These are phyloP conservation scores for Salix brachista DNA, from an alignment of 345 rosid species.

Conservation along the genomic window DNA sequence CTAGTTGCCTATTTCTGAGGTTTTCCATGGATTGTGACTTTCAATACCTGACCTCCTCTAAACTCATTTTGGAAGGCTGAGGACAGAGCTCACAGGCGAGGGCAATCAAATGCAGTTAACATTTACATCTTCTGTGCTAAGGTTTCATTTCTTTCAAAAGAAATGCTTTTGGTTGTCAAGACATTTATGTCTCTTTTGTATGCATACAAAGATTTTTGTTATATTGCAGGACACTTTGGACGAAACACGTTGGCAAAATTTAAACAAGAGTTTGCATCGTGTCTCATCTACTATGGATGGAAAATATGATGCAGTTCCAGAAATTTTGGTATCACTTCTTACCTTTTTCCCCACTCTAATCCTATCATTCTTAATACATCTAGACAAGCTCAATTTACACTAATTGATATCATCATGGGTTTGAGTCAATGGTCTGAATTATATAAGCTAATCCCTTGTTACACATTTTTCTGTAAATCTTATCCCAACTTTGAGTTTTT, in stretches of 20 bases:
- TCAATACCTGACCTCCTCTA: not conserved
- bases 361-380: not conserved
- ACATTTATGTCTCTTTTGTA: slow-evolving; percentile 6
- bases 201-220: slow-evolving; percentile 8
- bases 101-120: slow-evolving; percentile 81
- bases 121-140: slow-evolving; percentile 84
- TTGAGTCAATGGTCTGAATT: not conserved
- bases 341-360: not conserved
- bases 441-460: not conserved
- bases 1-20: not conserved
- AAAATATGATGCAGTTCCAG: slow-evolving; percentile 75
- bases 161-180: slow-evolving; percentile 1
- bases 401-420: too few species aligned
- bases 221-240: slow-evolving; percentile 69
- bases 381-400: not conserved
- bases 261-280: slow-evolving; percentile 70
- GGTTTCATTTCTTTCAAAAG: slow-evolving; percentile 35
- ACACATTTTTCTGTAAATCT: not conserved
- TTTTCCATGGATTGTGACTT: not conserved
- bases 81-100: slow-evolving; percentile 92
- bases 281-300: slow-evolving; percentile 89
- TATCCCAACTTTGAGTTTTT: not conserved
- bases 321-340: slow-evolving; percentile 54
- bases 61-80: slow-evolving; percentile 61
- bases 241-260: slow-evolving; percentile 66